Conservation (phyloP, 371 early-diverging fungal genomes). For the Dichotomocladium elegans region DNA sequence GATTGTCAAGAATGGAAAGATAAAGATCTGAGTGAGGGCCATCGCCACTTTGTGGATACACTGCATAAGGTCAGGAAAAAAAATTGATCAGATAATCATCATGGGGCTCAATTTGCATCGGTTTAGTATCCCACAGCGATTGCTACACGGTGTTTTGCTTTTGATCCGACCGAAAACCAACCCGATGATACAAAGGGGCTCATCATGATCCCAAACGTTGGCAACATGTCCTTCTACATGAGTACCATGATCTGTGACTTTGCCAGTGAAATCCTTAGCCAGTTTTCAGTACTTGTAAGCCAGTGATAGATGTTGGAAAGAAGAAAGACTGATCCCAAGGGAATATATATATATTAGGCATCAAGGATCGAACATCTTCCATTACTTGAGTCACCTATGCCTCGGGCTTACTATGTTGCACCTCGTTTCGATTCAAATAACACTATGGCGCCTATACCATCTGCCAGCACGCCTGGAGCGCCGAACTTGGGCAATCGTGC, state of each 20-base stretch:
- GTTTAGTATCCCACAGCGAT: slow-evolving; percentile 70
- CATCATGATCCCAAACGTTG: slow-evolving; percentile 80
- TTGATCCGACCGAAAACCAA: slow-evolving; percentile 75
- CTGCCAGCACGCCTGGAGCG: slow-evolving; percentile 17
- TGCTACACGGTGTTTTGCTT: slow-evolving; percentile 75
- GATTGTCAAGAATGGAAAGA: slow-evolving; percentile 74
- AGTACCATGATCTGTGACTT: slow-evolving; percentile 74
- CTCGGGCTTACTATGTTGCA: slow-evolving; percentile 5
- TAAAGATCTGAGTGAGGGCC: slow-evolving; percentile 59
- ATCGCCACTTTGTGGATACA: slow-evolving; percentile 58
- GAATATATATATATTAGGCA: slow-evolving; percentile 17
- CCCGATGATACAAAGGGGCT: slow-evolving; percentile 73
- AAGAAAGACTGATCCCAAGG: not conserved
- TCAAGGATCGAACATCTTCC: slow-evolving; percentile 26
- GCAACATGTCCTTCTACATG: slow-evolving; percentile 75
- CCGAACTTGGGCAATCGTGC: slow-evolving; percentile 5
- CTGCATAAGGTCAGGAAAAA: slow-evolving; percentile 51
- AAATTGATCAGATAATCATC: not conserved
- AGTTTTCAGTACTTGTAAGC: slow-evolving; percentile 35
- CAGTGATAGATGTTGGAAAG: not conserved
- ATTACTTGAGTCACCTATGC: slow-evolving; percentile 35
- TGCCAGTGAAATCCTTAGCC: slow-evolving; percentile 63
- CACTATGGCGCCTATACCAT: slow-evolving; percentile 17
- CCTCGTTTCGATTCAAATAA: slow-evolving; percentile 5
- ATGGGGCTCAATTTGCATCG: not conserved